Conservation (phyloP, 129 eudicot species). For the Smallanthus sonchifolius region DNA sequence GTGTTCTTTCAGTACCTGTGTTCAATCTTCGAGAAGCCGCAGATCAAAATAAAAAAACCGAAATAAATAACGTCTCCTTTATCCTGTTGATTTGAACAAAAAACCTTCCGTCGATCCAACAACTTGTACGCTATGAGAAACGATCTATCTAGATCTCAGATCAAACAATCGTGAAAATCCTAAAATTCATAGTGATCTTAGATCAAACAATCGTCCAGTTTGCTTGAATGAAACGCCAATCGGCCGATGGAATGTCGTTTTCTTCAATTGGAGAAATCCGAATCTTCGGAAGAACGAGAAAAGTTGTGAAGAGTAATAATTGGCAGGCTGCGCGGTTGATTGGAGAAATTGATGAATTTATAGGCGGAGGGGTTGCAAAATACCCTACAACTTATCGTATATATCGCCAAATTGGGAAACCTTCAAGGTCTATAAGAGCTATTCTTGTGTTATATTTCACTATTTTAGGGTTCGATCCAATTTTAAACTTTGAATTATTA, state of each 20-base stretch:
- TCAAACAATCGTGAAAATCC: conserved; percentile 28
- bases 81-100: not conserved
- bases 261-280: conserved; percentile 20
- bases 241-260: conserved; percentile 14
- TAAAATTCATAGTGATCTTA: conserved; percentile 2
- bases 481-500: too few species aligned
- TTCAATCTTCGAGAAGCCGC: conserved; percentile 6
- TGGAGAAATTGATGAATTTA: conserved; percentile 20
- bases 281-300: conserved; percentile 5
- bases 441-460: not conserved
- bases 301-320: conserved; percentile 14
- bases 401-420: not conserved
- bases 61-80: conserved; percentile 9
- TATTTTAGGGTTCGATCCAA: not conserved
- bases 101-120: conserved; percentile 13
- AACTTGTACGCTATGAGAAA: not conserved
- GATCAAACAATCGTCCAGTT: conserved; percentile 9
- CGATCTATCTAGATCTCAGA: conserved; percentile 17
- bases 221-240: conserved; percentile 23
- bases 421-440: not conserved
- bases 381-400: conserved; percentile 14
- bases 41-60: not conserved
- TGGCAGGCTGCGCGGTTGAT: conserved; percentile 2
- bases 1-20: conserved; percentile 30
- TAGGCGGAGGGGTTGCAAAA: not conserved